Evolutionary conservation across 176 grass and related monocot species (phyloP), one percentile per base, ranked within the genome.

Genomic region (Phoenix roebelenii): DNA sequence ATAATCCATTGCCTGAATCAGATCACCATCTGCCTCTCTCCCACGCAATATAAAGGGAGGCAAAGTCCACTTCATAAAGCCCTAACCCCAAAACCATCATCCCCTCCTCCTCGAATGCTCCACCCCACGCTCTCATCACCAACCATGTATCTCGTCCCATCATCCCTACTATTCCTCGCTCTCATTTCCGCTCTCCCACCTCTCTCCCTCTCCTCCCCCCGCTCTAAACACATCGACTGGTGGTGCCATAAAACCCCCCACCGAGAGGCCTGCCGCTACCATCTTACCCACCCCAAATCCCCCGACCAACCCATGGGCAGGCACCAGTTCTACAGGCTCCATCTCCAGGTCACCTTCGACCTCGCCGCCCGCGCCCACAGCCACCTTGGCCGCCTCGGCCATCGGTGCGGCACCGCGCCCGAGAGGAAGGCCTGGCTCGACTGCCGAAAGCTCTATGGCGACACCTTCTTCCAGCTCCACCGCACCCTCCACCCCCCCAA

Each of bases 201-300:
- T 52, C 57, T 61, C 25, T 3, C 51, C 23, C 23, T 51, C 17
- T 30, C n/a, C 55, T 4, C 35, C 60, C 25, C 29, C 48, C 15
- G 16, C 48, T 23, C 49, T 32, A 61, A 25, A 4, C 66, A 60
- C 67, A 77, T 83, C 4, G 29, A 77, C 55, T 32, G 54, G 26
- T 83, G 80, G 80, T 83, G 80, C 22, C 35, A 23, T 50, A 63
- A 49, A 5, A 83, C 74, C 20, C 80, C 74, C 18, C 80, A 83
- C 51, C 80, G 74, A 1, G 18, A 30, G 26, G 39, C 68, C 1
- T 83, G 80, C 61, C 56, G 65, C 55, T 63, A 72, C 60, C 77
- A 72, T 57, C 61, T 83, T 17, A 23, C 48, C 54, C 25, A 54
- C 16, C 23, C 17, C 7, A 25, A 57, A 9, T 30, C 18, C 4